Base-by-base conservation (phyloP, 2,329 filamentous ascomycete species). In the Madurella mycetomatis region DNA sequence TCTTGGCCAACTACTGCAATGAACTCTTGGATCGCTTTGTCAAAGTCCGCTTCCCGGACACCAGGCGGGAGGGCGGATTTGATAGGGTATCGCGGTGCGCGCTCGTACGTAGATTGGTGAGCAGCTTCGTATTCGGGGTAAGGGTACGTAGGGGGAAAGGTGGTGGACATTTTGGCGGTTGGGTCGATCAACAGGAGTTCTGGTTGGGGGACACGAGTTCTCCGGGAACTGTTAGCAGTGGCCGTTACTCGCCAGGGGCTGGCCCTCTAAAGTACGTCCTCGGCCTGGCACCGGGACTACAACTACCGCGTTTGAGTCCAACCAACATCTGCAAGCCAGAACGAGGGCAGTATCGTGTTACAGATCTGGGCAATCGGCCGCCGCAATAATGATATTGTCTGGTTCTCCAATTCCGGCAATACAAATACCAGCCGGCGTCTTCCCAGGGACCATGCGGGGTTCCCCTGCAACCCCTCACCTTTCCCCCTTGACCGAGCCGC, bases 81-180 rank as follows among this genome's bases (percentile, higher is more conserved):
- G 13, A 76, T 65, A 1, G 67, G 68, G 7, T 61, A 59, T 0
- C 68, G 70, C 8, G 76, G 66, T 5, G 70, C 71, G 30, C 71
- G 67, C 25, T 71, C 69, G 62, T 74, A 76, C 13, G 73, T 69
- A 5, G 64, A 67, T 44, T 67, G 66, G 58, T 76, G 74, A 1
- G 71, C 73, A 2, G 63, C 62, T 60, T 76, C 72, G 56, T 76
- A 76, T 43, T 72, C 64, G 8, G 68, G 60, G 51, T 76, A 68
- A 19, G 63, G 59, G 56, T 76, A 77, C 32, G 62, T 67, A 9
- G 16, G 17, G 12, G 60, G 59, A 41, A 59, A n/a, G 2, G 42
- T 37, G 32, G 34, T 37, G 13, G 34, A 37, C 34, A 37, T 37
- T 25, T 25, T 7, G 25, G 7, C 25, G 25, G 25, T 25, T 25